phyloP scores from a whole-genome alignment of 208 protist species.

The Angomonas deanei region DNA sequence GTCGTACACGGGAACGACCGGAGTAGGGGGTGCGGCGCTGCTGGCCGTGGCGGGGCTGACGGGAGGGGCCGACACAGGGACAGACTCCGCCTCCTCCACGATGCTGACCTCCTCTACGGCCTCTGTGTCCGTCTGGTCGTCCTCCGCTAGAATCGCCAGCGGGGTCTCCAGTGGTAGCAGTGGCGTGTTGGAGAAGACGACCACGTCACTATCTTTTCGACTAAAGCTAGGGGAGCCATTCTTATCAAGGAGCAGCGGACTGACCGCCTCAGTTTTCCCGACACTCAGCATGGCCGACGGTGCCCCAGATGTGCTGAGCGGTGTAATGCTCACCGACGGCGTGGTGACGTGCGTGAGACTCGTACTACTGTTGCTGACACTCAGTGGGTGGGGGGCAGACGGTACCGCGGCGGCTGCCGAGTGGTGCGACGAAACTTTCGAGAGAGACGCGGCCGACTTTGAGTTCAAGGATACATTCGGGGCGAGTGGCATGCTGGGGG shows the following conservation, averaged over 20 bases:
- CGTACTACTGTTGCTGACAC: neutral
- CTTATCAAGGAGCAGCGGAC: too few species aligned
- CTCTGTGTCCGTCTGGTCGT: too few species aligned
- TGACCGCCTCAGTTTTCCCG: too few species aligned
- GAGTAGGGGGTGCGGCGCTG: neutral
- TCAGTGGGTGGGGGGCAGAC: neutral
- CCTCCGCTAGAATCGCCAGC: neutral
- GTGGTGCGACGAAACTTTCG: neutral
- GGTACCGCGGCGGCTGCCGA: neutral
- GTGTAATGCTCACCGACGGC: neutral
- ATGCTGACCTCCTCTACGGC: too few species aligned
- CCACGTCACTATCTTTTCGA: too few species aligned
- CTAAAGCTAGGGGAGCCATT: too few species aligned
- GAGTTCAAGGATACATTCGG: neutral
- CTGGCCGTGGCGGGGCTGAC: neutral
- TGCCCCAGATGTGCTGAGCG: neutral
- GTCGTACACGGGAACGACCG: neutral
- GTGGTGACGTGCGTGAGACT: neutral
- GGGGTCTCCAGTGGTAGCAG: neutral
- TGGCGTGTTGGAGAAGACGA: too few species aligned
- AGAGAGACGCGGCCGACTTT: neutral
- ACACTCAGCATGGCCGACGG: neutral
- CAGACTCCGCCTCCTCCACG: too few species aligned
- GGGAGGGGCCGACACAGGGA: too few species aligned
- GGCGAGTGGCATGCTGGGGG: neutral